Base-by-base conservation (phyloP, 169 alveolate species). In the Plasmodium blacklocki region DNA sequence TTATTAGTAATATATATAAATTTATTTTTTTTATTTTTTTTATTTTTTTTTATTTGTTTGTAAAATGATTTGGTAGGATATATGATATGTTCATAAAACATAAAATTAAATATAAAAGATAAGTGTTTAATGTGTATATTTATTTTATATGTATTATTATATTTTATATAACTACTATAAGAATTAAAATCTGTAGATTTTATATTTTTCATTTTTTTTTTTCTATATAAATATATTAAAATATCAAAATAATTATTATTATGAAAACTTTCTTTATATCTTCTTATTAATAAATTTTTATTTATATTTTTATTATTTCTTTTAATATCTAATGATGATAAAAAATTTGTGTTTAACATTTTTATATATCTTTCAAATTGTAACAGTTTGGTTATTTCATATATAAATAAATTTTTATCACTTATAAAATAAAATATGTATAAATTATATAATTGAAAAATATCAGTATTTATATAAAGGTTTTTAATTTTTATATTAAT, bases 401-500 rank as follows among this genome's bases (percentile, higher is more conserved):
- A 39, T 12, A 80, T 59, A n/a, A 67, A 73, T 19, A 80, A 19
- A 32, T 80, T 80, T 29, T 47, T 54, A 45, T 80, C 90, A 29
- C 21, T 64, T 23, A 80, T 73, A 80, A 80, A 80, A 43, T 67
- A 80, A 62, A 80, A 80, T 6, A 21, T 54, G 14, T 80, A 80
- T 18, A 80, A 80, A 80, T 68, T 80, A 54, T 18, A 39, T 29
- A 80, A 19, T 43, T 80, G 58, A 32, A 80, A 80, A 7, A 56
- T 7, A 47, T 80, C 90, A 15, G 74, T 54, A 50, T 45, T 54
- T 60, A 67, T 54, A 45, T 8, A 68, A 50, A 80, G 18, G 4
- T 54, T 80, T 6, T 67, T 49, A 2, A 80, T 68, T 67, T 80
- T 80, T 19, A 80, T 43, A 2, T 8, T 7, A 29, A 80, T 15